Conservation (phyloP, 2,329 filamentous ascomycete genomes). For the Colletotrichum aenigma region DNA sequence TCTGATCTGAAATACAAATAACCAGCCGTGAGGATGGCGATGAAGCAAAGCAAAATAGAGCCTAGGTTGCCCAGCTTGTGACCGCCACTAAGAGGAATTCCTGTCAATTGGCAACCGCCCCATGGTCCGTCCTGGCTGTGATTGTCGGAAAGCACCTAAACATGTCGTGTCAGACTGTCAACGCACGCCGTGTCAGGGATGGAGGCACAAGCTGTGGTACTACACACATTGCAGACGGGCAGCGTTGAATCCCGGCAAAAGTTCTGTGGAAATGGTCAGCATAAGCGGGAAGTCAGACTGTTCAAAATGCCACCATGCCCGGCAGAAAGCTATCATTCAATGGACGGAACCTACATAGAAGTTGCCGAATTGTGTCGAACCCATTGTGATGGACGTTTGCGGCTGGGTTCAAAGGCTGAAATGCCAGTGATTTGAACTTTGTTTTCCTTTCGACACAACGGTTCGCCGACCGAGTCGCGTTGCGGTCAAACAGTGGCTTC, state of each 20-base stretch:
- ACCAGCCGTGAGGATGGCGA: conserved; percentile 72
- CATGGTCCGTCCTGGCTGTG: conserved; percentile 64
- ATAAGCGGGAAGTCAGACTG: conserved; percentile 26
- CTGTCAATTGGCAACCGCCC: conserved; percentile 76
- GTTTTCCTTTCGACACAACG: background rate
- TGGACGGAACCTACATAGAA: conserved; percentile 52
- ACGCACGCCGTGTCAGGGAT: conserved; percentile 1
- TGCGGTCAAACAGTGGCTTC: background rate
- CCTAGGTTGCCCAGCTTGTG: conserved; percentile 83
- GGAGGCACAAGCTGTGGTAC: background rate
- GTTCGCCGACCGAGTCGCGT: background rate
- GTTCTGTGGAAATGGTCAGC: conserved; percentile 51
- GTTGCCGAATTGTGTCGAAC: conserved; percentile 65
- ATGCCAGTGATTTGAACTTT: background rate
- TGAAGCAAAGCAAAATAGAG: conserved; percentile 82
- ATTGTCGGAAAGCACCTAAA: conserved; percentile 66
- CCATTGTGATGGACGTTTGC: conserved; percentile 46
- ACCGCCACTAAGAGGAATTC: conserved; percentile 72
- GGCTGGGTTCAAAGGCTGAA: background rate
- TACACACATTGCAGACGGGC: conserved; percentile 82
- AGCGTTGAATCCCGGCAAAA: conserved; percentile 86
- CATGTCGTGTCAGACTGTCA: conserved; percentile 35
- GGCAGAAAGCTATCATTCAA: conserved; percentile 18
- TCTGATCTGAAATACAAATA: conserved; percentile 83
- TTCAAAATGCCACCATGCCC: background rate